phyloP scores from a whole-genome alignment of 345 rosid species.

The Syzygium aqueum region DNA sequence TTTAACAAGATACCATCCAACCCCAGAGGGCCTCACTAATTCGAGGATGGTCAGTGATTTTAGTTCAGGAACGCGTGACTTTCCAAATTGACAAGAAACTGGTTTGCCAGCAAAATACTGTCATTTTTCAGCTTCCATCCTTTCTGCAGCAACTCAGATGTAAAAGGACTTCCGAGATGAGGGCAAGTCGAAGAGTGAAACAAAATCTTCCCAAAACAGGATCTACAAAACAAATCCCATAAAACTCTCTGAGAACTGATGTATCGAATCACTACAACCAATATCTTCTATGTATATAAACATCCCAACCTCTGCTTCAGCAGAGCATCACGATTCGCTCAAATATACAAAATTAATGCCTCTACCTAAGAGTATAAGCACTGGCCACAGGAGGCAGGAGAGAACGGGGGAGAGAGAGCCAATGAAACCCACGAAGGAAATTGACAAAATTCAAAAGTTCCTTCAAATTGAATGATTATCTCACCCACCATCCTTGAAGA shows the following conservation, averaged over 20 bases:
- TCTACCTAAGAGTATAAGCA: background rate
- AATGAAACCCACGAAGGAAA: background rate
- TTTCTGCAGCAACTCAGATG: background rate
- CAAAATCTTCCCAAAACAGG: background rate
- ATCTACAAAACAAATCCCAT: background rate
- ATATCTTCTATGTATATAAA: background rate
- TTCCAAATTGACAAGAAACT: background rate
- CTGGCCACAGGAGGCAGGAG: background rate
- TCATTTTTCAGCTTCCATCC: background rate
- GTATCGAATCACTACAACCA: background rate
- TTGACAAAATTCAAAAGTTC: background rate
- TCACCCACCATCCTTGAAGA: background rate
- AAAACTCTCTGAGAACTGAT: background rate
- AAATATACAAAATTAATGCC: background rate
- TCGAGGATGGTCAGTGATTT: background rate
- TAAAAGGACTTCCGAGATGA: background rate
- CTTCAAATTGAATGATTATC: background rate
- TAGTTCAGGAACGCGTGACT: background rate
- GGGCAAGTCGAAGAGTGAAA: background rate
- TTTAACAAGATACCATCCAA: background rate
- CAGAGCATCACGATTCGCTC: background rate
- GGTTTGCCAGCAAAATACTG: background rate
- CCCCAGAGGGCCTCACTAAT: background rate
- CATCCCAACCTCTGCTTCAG: background rate
- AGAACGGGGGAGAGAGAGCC: background rate